Conservation (phyloP, 2,329 filamentous ascomycete genomes). For the Knufia fluminis region DNA sequence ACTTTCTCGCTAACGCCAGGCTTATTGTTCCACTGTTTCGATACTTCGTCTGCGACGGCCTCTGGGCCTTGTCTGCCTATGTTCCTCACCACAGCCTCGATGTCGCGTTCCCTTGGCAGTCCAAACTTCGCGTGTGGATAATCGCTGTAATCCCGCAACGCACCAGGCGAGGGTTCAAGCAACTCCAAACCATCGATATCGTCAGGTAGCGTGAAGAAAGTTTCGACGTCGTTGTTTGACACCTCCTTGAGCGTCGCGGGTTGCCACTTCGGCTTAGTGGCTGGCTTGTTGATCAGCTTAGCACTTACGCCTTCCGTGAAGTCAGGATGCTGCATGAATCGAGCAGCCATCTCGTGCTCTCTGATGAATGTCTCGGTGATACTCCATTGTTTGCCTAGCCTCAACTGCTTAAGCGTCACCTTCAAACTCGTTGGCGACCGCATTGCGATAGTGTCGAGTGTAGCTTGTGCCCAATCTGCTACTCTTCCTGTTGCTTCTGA, state of each 20-base stretch:
- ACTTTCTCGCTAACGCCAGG: conserved; percentile 63
- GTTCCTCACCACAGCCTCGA: conserved; percentile 36
- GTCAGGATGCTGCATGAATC: conserved; percentile 86
- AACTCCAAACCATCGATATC: conserved; percentile 47
- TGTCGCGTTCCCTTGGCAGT: conserved; percentile 59
- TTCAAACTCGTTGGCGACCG: conserved; percentile 81
- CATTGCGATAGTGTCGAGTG: conserved; percentile 61
- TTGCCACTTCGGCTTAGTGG: conserved; percentile 62
- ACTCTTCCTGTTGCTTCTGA: conserved; percentile 39
- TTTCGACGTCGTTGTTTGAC: conserved; percentile 46
- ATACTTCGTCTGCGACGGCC: conserved; percentile 55
- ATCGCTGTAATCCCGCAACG: conserved; percentile 45
- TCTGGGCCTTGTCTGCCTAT: conserved; percentile 40
- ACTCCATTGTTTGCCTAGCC: conserved; percentile 62
- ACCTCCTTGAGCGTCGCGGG: conserved; percentile 65
- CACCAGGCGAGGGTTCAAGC: conserved; percentile 37
- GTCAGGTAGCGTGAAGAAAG: conserved; percentile 56
- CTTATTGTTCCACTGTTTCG: conserved; percentile 51
- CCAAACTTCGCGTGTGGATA: conserved; percentile 65
- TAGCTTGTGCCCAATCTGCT: conserved; percentile 68
- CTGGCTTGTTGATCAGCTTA: conserved; percentile 62
- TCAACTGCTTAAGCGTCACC: conserved; percentile 77
- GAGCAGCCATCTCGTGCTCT: conserved; percentile 73
- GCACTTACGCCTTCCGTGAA: conserved; percentile 88
- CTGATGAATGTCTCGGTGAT: conserved; percentile 77